Evolutionary conservation across 1,139 yeast genomes (phyloP), one percentile per base, ranked within the genome.

Genomic region (Lodderomyces metapsilosis): DNA sequence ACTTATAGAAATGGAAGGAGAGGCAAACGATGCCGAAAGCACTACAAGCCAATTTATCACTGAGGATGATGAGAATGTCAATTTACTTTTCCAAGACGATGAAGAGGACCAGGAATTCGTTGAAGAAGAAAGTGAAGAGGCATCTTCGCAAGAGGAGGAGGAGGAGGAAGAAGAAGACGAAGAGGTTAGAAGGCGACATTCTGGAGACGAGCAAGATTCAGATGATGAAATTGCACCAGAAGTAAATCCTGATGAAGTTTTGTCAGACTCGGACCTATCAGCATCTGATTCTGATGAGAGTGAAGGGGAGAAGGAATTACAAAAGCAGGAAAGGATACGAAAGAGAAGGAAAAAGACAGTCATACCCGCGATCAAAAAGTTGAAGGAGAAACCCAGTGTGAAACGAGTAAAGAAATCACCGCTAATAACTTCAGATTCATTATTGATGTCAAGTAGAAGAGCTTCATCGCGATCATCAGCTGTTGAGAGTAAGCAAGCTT

Each of bases 401-500:
- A 37, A 44, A 56, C 58, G 17, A 1, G 57, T 40, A 41, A 55
- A 50, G 31, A 43, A 50, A 11, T 48, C 59, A 46, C 46, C 52
- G 4, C 42, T 54, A 28, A 46, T 64, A 17, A 56, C 69, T 36
- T 74, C 83, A 3, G 82, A 80, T 21, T 65, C 79, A 11, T 58
- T 82, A 15, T 56, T 80, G 22, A 59, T 68, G 8, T 57, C 68
- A 3, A 66, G 69, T 10, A 72, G 96, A 53, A 73, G 98, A 52
- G 78, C 87, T 1, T 88, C 96, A 0, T 77, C 88, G 11, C 78
- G 98, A 59, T 69, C 80, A 2, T 78, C 95, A 0, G 94, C 95
- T 0, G 76, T 88, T 5, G 83, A 82, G 51, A 89, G 82, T 56
- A 89, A 88, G 52, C 74, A 86, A 48, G 89, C 84, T 6, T 79